Conservation (phyloP, 2,329 filamentous ascomycete species). For the Exserohilum rostratum region DNA sequence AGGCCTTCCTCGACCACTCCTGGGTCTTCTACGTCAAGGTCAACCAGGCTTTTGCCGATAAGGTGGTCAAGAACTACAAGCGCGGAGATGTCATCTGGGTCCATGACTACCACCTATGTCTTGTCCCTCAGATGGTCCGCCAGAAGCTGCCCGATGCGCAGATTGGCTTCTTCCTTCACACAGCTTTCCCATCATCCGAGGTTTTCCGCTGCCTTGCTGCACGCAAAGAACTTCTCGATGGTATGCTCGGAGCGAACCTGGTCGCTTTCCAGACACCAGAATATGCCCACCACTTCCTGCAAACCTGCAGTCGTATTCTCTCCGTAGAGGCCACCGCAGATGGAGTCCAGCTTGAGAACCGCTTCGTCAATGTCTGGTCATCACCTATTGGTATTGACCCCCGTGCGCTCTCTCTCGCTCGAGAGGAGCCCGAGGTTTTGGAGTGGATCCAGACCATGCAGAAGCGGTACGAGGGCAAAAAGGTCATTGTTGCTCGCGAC, state of each 20-base stretch:
- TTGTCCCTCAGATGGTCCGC: conserved; percentile 88
- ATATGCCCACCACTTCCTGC: conserved; percentile 91
- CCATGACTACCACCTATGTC: conserved; percentile 90
- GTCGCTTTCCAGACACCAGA: conserved; percentile 94
- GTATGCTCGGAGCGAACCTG: conserved; percentile 90
- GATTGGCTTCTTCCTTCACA: conserved; percentile 95
- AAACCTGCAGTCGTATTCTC: conserved; percentile 90
- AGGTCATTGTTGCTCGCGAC: conserved; percentile 88
- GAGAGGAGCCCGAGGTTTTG: conserved; percentile 73
- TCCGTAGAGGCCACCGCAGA: conserved; percentile 88
- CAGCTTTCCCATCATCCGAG: conserved; percentile 93
- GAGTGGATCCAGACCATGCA: conserved; percentile 81
- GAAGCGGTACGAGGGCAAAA: conserved; percentile 85
- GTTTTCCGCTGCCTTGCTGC: conserved; percentile 91
- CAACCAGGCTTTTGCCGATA: conserved; percentile 91
- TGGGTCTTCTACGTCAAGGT: conserved; percentile 94
- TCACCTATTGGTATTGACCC: conserved; percentile 93
- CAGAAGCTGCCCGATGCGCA: conserved; percentile 90
- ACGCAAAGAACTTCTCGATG: conserved; percentile 84
- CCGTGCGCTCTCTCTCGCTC: conserved; percentile 71
- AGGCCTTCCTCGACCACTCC: conserved; percentile 95
- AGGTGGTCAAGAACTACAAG: conserved; percentile 91
- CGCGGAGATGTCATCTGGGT: conserved; percentile 92
- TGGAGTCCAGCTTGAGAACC: conserved; percentile 87
- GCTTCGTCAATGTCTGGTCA: conserved; percentile 86